A percentile compares a stretch with the other conserved stretches of the same genome.
Conservation (phyloP, 208 protist genomes). For the Trypanosoma melophagium region DNA sequence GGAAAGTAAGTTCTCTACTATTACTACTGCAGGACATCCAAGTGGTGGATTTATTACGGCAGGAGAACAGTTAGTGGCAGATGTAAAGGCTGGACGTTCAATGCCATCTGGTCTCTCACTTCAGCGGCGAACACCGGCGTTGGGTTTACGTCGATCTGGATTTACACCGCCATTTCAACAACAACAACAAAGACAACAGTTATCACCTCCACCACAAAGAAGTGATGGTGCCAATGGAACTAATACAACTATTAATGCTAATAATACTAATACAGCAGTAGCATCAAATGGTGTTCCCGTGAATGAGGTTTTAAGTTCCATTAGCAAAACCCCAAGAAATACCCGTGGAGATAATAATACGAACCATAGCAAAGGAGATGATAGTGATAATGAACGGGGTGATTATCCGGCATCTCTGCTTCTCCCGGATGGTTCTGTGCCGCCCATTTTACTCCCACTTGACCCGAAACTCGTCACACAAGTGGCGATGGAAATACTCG, state of each 20-base stretch:
- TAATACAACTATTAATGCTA: slow-evolving; percentile 11
- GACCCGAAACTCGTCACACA: slow-evolving; percentile 74
- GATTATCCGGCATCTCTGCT: slow-evolving; percentile 62
- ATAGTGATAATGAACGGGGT: slow-evolving; percentile 27
- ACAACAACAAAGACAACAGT: slow-evolving; percentile 32
- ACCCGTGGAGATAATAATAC: slow-evolving; percentile 5
- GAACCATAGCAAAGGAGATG: not conserved
- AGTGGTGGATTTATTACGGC: slow-evolving; percentile 61
- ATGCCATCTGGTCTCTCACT: slow-evolving; percentile 40
- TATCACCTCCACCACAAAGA: slow-evolving; percentile 13
- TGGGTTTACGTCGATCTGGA: slow-evolving; percentile 60
- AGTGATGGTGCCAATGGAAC: not conserved
- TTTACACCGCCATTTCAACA: slow-evolving; percentile 62
- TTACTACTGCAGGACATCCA: not conserved
- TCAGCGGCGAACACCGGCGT: slow-evolving; percentile 46
- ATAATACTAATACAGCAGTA: slow-evolving; percentile 9
- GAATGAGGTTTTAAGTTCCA: slow-evolving; percentile 30
- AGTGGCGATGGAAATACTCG: slow-evolving; percentile 75
- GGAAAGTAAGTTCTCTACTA: not conserved
- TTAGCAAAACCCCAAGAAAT: slow-evolving; percentile 1
- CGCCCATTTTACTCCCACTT: slow-evolving; percentile 52
- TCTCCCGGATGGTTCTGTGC: slow-evolving; percentile 69
- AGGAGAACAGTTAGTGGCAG: slow-evolving; percentile 48
- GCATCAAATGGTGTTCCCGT: slow-evolving; percentile 15
- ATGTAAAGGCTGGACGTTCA: slow-evolving; percentile 44